Conservation (phyloP, 1,284 basidiomycete species). For the Sanghuangporus weigelae region DNA sequence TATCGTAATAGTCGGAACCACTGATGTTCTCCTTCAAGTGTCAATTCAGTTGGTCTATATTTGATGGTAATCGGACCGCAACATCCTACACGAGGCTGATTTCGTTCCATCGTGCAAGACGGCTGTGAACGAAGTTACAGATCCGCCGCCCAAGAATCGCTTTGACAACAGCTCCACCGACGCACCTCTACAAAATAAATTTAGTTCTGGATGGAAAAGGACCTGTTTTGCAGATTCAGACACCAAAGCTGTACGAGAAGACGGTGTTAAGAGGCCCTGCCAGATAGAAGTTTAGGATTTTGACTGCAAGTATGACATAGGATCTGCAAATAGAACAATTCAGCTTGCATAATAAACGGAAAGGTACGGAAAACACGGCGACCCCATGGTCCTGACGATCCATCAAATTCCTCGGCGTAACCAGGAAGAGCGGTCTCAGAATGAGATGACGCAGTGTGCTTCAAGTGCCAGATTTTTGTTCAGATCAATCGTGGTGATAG, state of each 20-base stretch:
- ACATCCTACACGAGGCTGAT: not conserved
- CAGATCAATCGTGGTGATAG: not conserved
- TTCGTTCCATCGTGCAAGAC: not conserved
- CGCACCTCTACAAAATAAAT: not conserved
- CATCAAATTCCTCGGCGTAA: not conserved
- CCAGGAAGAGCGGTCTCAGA: not conserved
- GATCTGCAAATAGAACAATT: not conserved
- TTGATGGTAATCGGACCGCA: not conserved
- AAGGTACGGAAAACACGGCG: not conserved
- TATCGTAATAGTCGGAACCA: not conserved
- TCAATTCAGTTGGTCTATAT: not conserved
- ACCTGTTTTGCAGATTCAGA: not conserved
- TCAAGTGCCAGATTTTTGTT: not conserved
- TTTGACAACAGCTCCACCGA: not conserved
- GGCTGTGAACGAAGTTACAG: not conserved
- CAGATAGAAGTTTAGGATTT: slow-evolving; percentile 10
- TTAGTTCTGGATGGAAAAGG: not conserved
- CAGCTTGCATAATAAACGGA: not conserved
- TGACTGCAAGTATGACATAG: not conserved
- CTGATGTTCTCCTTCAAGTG: not conserved
- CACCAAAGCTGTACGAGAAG: not conserved
- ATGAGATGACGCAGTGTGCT: not conserved
- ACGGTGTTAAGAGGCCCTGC: not conserved
- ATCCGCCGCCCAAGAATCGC: not conserved
- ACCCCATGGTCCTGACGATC: not conserved